phyloP scores from a whole-genome alignment of 2,329 filamentous ascomycete species.

The Cladosporium sp. region DNA sequence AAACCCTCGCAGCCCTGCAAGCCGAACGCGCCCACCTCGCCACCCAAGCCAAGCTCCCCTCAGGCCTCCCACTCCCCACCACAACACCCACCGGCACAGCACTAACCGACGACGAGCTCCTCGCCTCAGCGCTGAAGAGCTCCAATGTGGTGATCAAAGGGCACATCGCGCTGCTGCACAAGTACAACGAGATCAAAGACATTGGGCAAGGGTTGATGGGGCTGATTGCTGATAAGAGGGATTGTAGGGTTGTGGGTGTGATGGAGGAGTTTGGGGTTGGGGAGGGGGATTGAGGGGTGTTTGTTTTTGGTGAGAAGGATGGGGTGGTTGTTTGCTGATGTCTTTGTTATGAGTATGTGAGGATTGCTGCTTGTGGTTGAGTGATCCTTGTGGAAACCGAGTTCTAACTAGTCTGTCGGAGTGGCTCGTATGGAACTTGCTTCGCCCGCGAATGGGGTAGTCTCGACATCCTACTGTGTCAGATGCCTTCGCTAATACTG shows the following conservation, averaged over 20 bases:
- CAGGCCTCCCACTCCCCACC: conserved; percentile 28
- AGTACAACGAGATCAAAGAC: conserved; percentile 72
- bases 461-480: not conserved
- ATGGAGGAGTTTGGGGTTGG: conserved; percentile 51
- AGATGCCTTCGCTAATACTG: not conserved
- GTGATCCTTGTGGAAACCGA: not conserved
- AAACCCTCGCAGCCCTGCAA: conserved; percentile 50
- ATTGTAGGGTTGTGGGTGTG: conserved; percentile 53
- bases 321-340: not conserved
- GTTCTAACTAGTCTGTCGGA: not conserved
- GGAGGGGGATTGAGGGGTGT: conserved; percentile 42
- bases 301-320: not conserved
- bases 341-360: not conserved
- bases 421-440: not conserved
- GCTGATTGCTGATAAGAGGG: conserved; percentile 65
- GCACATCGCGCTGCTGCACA: conserved; percentile 66
- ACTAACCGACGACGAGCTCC: conserved; percentile 28
- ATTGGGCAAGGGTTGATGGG: conserved; percentile 66
- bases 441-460: not conserved
- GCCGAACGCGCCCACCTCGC: conserved; percentile 43
- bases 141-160: conserved; percentile 57
- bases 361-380: not conserved
- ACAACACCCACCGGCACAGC: conserved; percentile 13
- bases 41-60: conserved; percentile 29
- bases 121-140: conserved; percentile 39